phyloP scores from a whole-genome alignment of 208 protist genomes.

The Leishmania aethiopica region DNA sequence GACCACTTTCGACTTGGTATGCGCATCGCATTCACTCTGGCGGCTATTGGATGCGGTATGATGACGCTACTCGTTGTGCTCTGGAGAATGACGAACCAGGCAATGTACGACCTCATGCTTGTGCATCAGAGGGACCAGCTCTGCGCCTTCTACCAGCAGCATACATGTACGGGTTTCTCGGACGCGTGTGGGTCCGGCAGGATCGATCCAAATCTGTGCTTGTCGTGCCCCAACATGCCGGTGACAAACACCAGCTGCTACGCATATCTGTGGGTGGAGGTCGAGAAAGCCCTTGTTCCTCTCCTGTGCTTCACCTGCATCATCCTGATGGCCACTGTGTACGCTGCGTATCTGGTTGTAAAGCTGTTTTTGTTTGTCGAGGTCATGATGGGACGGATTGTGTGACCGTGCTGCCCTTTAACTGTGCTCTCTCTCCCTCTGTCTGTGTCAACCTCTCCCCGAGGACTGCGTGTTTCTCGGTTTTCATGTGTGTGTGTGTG shows the following conservation, averaged over 20 bases:
- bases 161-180: slow-evolving; percentile 16
- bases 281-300: neutral
- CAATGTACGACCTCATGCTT: neutral
- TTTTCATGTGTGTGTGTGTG: neutral
- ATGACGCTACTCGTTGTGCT: neutral
- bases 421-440: neutral
- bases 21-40: neutral
- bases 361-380: neutral
- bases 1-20: neutral
- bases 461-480: neutral
- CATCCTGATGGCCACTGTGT: slow-evolving; percentile 2
- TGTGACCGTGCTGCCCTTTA: neutral
- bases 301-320: slow-evolving; percentile 12
- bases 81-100: neutral
- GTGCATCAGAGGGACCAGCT: neutral
- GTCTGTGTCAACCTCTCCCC: neutral
- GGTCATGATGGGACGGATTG: neutral
- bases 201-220: slow-evolving; percentile 1
- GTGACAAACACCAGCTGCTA: slow-evolving; percentile 5
- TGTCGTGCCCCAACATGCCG: neutral
- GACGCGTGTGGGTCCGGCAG: neutral
- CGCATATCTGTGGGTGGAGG: neutral
- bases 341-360: slow-evolving; percentile 9
- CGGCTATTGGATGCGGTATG: neutral
- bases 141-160: slow-evolving; percentile 15